Percentiles rank a stretch among this genome's conserved stretches.
Conservation (phyloP, 768 basidiomycete species). For the Boletus barrowsii region DNA sequence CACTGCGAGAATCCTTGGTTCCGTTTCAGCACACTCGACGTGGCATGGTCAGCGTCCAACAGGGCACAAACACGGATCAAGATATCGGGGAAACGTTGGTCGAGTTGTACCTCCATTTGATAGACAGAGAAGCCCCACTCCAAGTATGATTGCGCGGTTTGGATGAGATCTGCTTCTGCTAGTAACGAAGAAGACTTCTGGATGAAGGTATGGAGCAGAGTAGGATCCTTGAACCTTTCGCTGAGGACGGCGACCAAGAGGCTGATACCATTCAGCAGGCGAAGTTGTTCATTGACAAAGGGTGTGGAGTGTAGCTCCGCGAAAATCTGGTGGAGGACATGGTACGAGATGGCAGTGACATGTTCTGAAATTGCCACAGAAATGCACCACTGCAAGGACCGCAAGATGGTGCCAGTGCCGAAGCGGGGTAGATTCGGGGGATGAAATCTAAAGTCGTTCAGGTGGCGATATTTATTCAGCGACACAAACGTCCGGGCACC, state of each 20-base stretch:
- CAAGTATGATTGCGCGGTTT: conserved; percentile 70
- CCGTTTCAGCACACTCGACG: conserved; percentile 30
- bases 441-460: conserved; percentile 51
- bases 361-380: conserved; percentile 40
- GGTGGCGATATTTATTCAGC: conserved; percentile 51
- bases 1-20: conserved; percentile 55
- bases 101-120: conserved; percentile 36
- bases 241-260: conserved; percentile 68
- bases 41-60: conserved; percentile 51
- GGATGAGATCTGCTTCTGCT: conserved; percentile 62
- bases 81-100: conserved; percentile 59
- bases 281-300: conserved; percentile 80
- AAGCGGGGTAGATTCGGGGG: conserved; percentile 65
- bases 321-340: conserved; percentile 72
- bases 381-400: conserved; percentile 60
- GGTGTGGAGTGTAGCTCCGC: conserved; percentile 60
- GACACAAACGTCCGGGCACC: conserved; percentile 45
- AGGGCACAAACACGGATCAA: conserved; percentile 66
- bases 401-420: conserved; percentile 46
- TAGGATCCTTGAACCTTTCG: conserved; percentile 51
- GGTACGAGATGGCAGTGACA: conserved; percentile 64
- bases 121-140: conserved; percentile 71
- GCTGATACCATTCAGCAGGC: conserved; percentile 68
- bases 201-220: conserved; percentile 65
- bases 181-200: conserved; percentile 67